Evolutionary conservation across 306 rosid species (phyloP).

Genomic region (Elaeagnus macrophylla): DNA sequence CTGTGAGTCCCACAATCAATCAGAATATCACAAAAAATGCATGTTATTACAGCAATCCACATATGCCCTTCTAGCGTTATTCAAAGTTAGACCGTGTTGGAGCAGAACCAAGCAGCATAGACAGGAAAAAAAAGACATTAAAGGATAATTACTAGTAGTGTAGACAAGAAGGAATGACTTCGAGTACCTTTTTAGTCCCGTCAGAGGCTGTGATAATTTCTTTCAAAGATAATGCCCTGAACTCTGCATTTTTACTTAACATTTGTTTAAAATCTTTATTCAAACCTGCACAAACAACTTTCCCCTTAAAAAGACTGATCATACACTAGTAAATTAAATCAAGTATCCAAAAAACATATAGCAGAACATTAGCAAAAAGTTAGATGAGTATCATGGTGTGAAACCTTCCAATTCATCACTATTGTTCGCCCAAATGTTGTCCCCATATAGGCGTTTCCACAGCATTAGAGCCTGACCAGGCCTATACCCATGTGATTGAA

Average conservation of each 20-base stretch:
- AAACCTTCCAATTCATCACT: conserved; percentile 74
- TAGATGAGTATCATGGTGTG: conserved; percentile 4
- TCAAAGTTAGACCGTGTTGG: not conserved
- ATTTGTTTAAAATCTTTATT: conserved; percentile 80
- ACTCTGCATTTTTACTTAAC: conserved; percentile 69
- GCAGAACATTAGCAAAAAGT: not conserved
- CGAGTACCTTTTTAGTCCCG: conserved; percentile 82
- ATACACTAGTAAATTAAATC: not conserved
- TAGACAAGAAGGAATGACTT: conserved; percentile 19
- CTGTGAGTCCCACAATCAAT: conserved; percentile 70
- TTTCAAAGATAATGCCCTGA: conserved; percentile 52
- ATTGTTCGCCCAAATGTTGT: conserved; percentile 62
- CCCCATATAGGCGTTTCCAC: conserved; percentile 87
- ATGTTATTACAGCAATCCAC: conserved; percentile 9
- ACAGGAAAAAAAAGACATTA: not conserved
- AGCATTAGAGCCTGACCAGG: conserved; percentile 92
- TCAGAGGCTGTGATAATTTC: conserved; percentile 58
- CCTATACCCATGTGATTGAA: conserved; percentile 66
- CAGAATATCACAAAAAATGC: conserved; percentile 31
- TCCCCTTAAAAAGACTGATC: not conserved
- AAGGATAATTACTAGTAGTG: conserved; percentile 6
- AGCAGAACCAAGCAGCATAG: not conserved
- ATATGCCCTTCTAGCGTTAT: not conserved
- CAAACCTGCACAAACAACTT: conserved; percentile 34
- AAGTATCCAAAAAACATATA: not conserved